phyloP scores from a whole-genome alignment of 2,329 filamentous ascomycete species.

The Penicillium janthinellum region DNA sequence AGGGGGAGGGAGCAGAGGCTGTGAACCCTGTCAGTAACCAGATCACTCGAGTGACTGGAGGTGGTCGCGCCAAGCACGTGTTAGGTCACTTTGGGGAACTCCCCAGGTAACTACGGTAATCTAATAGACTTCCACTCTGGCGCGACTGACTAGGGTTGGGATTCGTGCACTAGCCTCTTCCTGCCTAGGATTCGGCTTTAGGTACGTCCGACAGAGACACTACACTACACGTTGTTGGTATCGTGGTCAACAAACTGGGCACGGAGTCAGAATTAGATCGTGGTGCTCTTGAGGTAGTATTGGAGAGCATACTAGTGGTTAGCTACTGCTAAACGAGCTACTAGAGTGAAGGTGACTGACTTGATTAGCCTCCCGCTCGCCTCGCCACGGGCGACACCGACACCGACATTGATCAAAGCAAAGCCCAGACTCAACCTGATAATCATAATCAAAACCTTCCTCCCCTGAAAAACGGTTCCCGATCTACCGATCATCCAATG shows the following conservation, averaged over 20 bases:
- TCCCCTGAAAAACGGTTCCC: not conserved
- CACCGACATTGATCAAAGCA: not conserved
- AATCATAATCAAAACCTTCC: not conserved
- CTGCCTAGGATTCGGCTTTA: too few relatives aligned
- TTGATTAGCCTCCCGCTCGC: not conserved
- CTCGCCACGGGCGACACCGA: not conserved
- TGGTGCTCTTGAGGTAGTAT: not conserved
- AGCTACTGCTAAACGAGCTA: not conserved
- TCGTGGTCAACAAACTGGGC: too few relatives aligned
- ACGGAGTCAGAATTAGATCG: not conserved
- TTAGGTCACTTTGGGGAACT: not conserved
- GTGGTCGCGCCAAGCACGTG: not conserved
- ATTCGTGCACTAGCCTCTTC: too few relatives aligned
- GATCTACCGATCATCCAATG: not conserved
- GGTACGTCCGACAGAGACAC: too few relatives aligned
- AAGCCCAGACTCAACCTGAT: not conserved
- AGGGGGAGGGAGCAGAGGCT: not conserved
- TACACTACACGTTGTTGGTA: too few relatives aligned
- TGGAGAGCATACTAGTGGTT: not conserved
- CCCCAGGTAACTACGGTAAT: not conserved
- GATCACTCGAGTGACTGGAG: not conserved
- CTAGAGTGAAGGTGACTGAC: not conserved
- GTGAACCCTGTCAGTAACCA: not conserved
- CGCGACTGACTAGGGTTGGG: not conserved
- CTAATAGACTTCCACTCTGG: constrained; percentile 1